Evolutionary conservation across 2,329 filamentous ascomycete species (phyloP).

Genomic region (Trichoderma koningiopsis): DNA sequence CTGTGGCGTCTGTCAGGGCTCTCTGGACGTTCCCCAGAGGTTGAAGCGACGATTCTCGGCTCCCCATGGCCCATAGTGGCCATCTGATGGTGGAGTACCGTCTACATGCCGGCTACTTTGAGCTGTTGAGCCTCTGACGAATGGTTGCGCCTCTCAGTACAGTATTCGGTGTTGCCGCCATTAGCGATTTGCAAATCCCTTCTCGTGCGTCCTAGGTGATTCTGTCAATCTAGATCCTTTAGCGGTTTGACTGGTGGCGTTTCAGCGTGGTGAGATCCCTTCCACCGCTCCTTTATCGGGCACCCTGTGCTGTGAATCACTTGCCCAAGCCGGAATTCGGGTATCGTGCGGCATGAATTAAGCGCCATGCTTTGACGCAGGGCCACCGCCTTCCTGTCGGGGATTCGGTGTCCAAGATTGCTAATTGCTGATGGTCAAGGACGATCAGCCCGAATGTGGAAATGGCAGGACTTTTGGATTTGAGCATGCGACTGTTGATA

Average conservation of each 20-base stretch:
- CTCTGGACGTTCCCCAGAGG: conserved; percentile 5
- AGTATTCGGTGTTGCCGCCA: conserved; percentile 9
- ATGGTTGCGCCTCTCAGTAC: background rate
- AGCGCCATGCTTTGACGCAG: background rate
- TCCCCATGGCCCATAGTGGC: background rate
- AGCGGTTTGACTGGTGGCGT: background rate
- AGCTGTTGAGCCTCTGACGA: conserved; percentile 1
- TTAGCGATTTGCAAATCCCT: background rate
- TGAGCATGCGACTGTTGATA: background rate
- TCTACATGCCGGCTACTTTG: conserved; percentile 1
- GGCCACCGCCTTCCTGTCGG: background rate
- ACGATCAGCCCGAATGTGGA: no score
- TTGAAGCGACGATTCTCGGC: conserved; percentile 12
- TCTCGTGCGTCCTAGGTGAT: background rate
- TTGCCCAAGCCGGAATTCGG: conserved; percentile 4
- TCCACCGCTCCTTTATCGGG: conserved; percentile 3
- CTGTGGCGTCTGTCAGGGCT: conserved; percentile 19
- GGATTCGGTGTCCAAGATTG: background rate
- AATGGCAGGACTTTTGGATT: no score
- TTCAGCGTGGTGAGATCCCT: conserved; percentile 9
- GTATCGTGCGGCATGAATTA: background rate
- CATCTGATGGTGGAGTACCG: background rate
- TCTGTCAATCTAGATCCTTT: background rate
- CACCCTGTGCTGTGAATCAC: background rate
- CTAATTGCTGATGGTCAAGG: background rate